Evolutionary conservation across 768 basidiomycete genomes (phyloP), one percentile per base, ranked within the genome.

Genomic region (Chiua virens): DNA sequence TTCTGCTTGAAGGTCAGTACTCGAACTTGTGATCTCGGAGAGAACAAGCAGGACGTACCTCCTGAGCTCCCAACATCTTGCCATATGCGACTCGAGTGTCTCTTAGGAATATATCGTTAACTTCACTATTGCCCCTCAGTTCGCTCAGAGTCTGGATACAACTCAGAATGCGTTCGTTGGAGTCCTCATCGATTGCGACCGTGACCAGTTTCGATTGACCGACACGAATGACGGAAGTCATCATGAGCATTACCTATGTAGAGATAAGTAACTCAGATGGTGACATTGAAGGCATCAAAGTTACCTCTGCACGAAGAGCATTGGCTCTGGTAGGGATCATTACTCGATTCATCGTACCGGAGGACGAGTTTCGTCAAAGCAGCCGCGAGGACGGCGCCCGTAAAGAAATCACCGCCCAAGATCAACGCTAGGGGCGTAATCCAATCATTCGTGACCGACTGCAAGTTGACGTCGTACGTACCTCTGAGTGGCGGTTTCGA

Each of bases 101-200:
- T 57, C 81, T 79, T 57, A 95, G 71, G 73, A 92, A 91, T 43
- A 88, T 79, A 45, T 87, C 81, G 38, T 86, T 79, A 3, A 87
- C 82, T 35, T 75, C 75, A 11, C 74, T 70, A 37, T 78, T 73
- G 7, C 75, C 73, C 52, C 83, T 76, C 30, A 96, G 73, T 56
- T 93, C 86, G 58, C 93, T 92, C 61, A 99, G 75, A 1, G 94
- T 92, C 65, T 92, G 89, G 46, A 99, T 88, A 72, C 97, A 99
- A 69, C 88, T 91, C 79, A 97, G 82, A 71, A 99, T 92, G 22
- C 97, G 86, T 70, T 99, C 97, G 58, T 84, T 88, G 6, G 93
- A 95, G 68, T 99, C 97, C 67, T 99, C 97, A 73, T 99, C 97
- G 57, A 99, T 99, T n/a, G 91, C 89, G 2, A 86, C 87, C 0